Conservation (phyloP, 352 stramenopile genomes). For the Blastocystis sp. region DNA sequence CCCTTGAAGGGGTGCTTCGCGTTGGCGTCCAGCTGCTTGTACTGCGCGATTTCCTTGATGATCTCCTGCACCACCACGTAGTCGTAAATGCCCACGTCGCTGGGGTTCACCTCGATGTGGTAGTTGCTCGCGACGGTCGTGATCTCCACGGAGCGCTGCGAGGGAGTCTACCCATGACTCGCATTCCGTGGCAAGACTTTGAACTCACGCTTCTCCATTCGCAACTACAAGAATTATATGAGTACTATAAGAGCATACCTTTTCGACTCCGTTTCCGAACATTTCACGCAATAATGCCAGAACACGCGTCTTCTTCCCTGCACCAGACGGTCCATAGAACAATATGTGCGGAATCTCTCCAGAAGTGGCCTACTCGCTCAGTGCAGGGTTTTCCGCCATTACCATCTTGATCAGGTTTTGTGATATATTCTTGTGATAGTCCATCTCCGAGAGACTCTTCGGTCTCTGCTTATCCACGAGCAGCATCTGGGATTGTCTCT, state of each 20-base stretch:
- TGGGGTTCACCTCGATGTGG: conserved; percentile 97
- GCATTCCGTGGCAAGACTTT: conserved; percentile 74
- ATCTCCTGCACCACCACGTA: conserved; percentile 94
- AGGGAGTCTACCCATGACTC: conserved; percentile 74
- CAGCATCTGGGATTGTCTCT: conserved; percentile 79
- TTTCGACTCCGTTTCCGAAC: conserved; percentile 88
- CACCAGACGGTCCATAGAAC: conserved; percentile 93
- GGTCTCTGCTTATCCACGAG: conserved; percentile 98
- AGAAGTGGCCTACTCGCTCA: conserved; percentile 63
- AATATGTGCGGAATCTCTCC: conserved; percentile 90
- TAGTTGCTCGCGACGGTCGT: conserved; percentile 94
- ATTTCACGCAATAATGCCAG: conserved; percentile 89
- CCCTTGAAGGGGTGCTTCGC: conserved; percentile 78
- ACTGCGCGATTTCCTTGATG: conserved; percentile 97
- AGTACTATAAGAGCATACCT: conserved; percentile 75
- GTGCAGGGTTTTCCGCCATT: neutral
- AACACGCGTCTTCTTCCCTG: conserved; percentile 96
- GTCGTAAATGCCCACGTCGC: conserved; percentile 91
- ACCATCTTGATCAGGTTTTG: conserved; percentile 81
- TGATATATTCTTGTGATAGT: conserved; percentile 90
- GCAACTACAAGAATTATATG: conserved; percentile 72
- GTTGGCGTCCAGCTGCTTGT: conserved; percentile 79
- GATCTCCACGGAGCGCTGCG: conserved; percentile 89
- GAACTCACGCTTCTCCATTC: conserved; percentile 86
- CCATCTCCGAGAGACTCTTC: conserved; percentile 82